A percentile compares a stretch with the other conserved stretches of the same genome.
phyloP scores from a whole-genome alignment of 2,329 filamentous ascomycete species.

The Blumeria graminis region DNA sequence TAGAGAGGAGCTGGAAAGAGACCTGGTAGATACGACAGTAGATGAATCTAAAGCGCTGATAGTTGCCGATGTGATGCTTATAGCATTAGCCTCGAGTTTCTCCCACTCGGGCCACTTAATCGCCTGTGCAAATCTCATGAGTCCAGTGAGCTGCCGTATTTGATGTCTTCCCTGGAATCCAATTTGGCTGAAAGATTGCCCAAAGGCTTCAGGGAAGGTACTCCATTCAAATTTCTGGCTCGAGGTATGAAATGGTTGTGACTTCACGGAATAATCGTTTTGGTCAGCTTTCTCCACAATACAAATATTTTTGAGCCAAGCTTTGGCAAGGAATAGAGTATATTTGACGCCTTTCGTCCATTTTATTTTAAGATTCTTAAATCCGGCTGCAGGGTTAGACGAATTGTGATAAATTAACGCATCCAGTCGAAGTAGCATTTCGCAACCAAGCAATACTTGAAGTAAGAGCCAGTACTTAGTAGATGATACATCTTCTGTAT shows the following conservation, averaged over 20 bases:
- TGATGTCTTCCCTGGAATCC: constrained; percentile 21
- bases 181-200: constrained; percentile 17
- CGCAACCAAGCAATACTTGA: constrained; percentile 38
- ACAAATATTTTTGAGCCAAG: constrained; percentile 44
- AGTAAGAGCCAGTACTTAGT: constrained; percentile 44
- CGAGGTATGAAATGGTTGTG: constrained; percentile 9
- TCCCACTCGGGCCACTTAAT: constrained; percentile 39
- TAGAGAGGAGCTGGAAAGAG: not conserved
- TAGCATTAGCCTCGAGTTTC: constrained; percentile 9
- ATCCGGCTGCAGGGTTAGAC: constrained; percentile 27
- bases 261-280: constrained; percentile 7
- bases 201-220: constrained; percentile 7
- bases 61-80: constrained; percentile 8
- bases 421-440: constrained; percentile 40
- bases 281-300: constrained; percentile 21
- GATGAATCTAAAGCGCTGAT: constrained; percentile 6
- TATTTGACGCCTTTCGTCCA: constrained; percentile 39
- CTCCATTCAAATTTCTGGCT: constrained; percentile 17
- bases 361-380: constrained; percentile 35
- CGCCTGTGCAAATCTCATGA: constrained; percentile 38
- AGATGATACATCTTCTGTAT: constrained; percentile 27
- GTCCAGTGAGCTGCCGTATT: constrained; percentile 32
- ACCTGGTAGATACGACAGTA: not conserved
- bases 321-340: constrained; percentile 38
- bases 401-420: constrained; percentile 32